Conservation (phyloP, 306 rosid species). For the Herpetospermum pedunculosum region DNA sequence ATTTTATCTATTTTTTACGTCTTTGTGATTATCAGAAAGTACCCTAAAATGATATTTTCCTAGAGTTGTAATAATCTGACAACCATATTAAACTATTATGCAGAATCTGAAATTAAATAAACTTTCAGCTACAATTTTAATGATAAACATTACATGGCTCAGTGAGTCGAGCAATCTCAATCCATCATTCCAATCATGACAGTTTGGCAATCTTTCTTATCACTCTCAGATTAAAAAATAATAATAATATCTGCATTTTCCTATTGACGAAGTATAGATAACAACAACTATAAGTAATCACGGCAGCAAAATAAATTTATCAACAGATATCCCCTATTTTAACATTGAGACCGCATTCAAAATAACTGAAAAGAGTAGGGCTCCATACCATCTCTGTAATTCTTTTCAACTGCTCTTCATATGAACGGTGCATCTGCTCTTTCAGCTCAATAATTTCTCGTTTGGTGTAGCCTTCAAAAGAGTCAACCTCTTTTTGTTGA, state of each 20-base stretch:
- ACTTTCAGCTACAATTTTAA: neutral
- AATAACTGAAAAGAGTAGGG: neutral
- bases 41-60: neutral
- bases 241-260: neutral
- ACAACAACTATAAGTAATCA: neutral
- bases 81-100: neutral
- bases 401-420: slow-evolving; percentile 59
- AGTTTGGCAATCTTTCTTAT: neutral
- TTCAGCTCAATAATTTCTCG: slow-evolving; percentile 29
- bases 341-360: neutral
- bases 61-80: neutral
- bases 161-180: neutral
- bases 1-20: neutral
- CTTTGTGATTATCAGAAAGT: neutral
- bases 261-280: neutral
- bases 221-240: neutral
- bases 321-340: neutral
- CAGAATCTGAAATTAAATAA: neutral
- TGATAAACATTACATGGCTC: too few relatives aligned
- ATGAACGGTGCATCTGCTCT: slow-evolving; percentile 39
- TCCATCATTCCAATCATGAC: neutral
- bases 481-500: slow-evolving; percentile 39
- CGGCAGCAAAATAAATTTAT: neutral
- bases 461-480: slow-evolving; percentile 40
- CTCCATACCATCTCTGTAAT: slow-evolving; percentile 67